Base-by-base conservation (phyloP, 1,139 yeast species). In the Maudiozyma humilis region DNA sequence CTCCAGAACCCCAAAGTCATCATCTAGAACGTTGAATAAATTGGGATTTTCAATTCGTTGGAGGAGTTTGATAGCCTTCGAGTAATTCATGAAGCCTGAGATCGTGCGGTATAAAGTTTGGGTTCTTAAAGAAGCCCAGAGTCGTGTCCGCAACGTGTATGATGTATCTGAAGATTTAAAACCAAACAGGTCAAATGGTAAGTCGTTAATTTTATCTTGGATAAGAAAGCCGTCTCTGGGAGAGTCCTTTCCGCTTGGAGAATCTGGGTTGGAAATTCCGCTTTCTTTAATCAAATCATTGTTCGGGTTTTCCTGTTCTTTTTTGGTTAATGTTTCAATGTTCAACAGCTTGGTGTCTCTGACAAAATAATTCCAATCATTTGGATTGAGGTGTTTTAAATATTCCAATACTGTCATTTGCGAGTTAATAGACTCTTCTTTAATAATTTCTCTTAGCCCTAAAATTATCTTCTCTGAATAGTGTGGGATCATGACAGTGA, bases 401-500 rank as follows among this genome's bases (percentile, higher is more conserved):
- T 86, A 86, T 53, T 86, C 95, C 29, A 86, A 65, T 13, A 84
- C 65, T 0, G 94, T 76, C 3, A 85, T 69, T 52, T 78, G 79
- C 1, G 87, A 75, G 41, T 72, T 70, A 3, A 66, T 63, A 38
- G 76, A 76, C 43, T 73, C 72, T 48, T 79, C 89, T 44, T 72
- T 76, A 38, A 85, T 79, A 2, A 84, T 74, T 54, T 87, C 95
- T 46, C 70, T 73, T 43, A 86, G 63, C 2, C 77, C 69, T 10
- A 85, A 60, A 4, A 84, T 60, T 20, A 87, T 82, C 57, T 80
- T 84, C 56, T 87, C 96, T 0, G 81, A 71, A 56, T 81, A 87
- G 59, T 87, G 96, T 0, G 96, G 95, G n/a, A 86, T 69, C 39
- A 87, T 64, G 0, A 87, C 95, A 0, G 95, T 82, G 53, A 87